A percentile compares a stretch with the other conserved stretches of the same genome.
phyloP scores from a whole-genome alignment of 1,284 basidiomycete genomes.

The Agroathelia rolfsii region DNA sequence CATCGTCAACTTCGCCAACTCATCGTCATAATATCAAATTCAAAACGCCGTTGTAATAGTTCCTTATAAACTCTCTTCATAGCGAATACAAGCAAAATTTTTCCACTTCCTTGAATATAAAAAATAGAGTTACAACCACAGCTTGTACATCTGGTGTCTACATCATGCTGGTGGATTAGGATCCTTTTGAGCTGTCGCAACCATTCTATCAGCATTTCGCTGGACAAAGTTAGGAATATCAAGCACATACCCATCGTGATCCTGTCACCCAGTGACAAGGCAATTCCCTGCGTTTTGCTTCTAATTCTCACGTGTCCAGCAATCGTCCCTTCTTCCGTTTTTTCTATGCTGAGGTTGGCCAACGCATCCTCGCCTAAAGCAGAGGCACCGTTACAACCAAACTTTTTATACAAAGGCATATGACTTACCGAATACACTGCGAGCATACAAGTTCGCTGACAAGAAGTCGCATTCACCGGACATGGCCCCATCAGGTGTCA shows the following conservation, averaged over 20 bases:
- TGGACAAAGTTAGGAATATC: neutral
- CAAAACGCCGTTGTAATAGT: no score
- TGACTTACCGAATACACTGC: constrained; percentile 73
- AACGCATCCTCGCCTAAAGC: constrained; percentile 84
- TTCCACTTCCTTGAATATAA: no score
- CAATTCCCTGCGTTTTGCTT: constrained; percentile 93
- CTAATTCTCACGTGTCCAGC: constrained; percentile 89
- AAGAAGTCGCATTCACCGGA: constrained; percentile 92
- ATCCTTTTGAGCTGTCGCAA: constrained; percentile 52
- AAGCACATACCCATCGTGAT: constrained; percentile 71
- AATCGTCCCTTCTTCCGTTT: constrained; percentile 72
- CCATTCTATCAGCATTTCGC: constrained; percentile 1
- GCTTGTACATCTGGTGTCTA: no score
- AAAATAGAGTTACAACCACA: no score
- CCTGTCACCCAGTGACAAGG: constrained; percentile 85
- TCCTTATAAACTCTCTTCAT: no score
- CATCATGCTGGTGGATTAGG: constrained; percentile 43
- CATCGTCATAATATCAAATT: no score
- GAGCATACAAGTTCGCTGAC: constrained; percentile 89
- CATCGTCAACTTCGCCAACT: no score
- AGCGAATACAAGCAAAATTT: no score
- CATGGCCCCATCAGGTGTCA: constrained; percentile 89
- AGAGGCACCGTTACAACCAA: neutral
- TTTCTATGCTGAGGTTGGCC: constrained; percentile 92
- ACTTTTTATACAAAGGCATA: neutral